These are phyloP conservation scores for Trypanosomatidae sp. DNA, from an alignment of 208 protist species.

Conservation along the genomic window DNA sequence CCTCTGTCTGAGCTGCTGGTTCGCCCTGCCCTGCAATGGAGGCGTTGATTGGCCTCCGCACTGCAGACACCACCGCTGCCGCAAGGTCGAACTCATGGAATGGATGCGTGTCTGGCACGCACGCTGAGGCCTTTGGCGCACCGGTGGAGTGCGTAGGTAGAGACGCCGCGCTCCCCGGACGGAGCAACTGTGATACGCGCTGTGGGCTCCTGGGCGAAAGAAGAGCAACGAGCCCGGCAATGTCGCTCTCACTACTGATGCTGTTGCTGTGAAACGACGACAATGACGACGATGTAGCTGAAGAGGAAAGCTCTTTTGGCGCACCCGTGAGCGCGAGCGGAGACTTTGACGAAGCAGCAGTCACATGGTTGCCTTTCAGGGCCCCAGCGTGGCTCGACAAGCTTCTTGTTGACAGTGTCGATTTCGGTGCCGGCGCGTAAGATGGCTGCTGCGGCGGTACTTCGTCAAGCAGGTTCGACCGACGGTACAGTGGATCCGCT, in stretches of 20 bases:
- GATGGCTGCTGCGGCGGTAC: background rate
- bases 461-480: background rate
- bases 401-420: background rate
- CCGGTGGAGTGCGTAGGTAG: background rate
- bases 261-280: background rate
- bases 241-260: conserved; percentile 10
- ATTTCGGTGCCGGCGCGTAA: background rate
- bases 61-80: background rate
- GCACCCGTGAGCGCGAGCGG: background rate
- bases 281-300: background rate
- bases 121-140: background rate
- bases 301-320: background rate
- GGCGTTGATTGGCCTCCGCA: background rate
- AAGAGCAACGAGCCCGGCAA: conserved; percentile 8
- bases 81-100: background rate
- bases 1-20: background rate
- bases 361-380: background rate
- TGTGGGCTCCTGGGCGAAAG: conserved; percentile 8
- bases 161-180: background rate
- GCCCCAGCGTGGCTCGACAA: too few species aligned
- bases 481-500: background rate
- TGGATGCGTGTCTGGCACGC: background rate
- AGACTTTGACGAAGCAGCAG: background rate
- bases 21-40: background rate
- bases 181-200: background rate